Conservation (phyloP, 495 filamentous ascomycete species). For the Trichoderma orchidacearum region DNA sequence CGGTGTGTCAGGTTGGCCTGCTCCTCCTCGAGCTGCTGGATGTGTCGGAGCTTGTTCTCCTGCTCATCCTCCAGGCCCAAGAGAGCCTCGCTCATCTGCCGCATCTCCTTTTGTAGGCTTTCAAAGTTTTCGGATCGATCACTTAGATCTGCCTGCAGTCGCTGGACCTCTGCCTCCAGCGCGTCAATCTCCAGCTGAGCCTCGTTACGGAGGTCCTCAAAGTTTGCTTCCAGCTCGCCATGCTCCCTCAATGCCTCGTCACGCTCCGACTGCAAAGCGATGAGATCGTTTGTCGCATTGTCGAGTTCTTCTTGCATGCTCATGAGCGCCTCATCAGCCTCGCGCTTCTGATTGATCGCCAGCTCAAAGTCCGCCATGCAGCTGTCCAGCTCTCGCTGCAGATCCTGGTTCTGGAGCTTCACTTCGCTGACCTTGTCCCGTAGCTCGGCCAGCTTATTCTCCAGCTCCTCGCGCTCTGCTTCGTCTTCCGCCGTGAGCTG, state of each 20-base stretch:
- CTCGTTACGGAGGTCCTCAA: slow-evolving; percentile 64
- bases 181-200: slow-evolving; percentile 72
- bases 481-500: slow-evolving; percentile 47
- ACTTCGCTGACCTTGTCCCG: slow-evolving; percentile 76
- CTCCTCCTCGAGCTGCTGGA: slow-evolving; percentile 65
- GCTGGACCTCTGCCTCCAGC: slow-evolving; percentile 66
- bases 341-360: slow-evolving; percentile 40
- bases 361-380: slow-evolving; percentile 52
- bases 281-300: slow-evolving; percentile 61
- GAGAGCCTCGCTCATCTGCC: slow-evolving; percentile 71
- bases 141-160: slow-evolving; percentile 52
- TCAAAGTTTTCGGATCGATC: slow-evolving; percentile 71
- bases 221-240: slow-evolving; percentile 66
- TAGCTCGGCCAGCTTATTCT: slow-evolving; percentile 66
- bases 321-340: slow-evolving; percentile 42
- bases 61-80: slow-evolving; percentile 80
- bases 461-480: slow-evolving; percentile 67
- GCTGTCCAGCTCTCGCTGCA: slow-evolving; percentile 61
- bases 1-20: slow-evolving; percentile 25
- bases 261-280: slow-evolving; percentile 70
- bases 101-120: slow-evolving; percentile 79
- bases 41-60: slow-evolving; percentile 42
- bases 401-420: slow-evolving; percentile 70
- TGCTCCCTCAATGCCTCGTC: slow-evolving; percentile 71
- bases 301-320: slow-evolving; percentile 67